Conservation (phyloP, 495 filamentous ascomycete species). For the Aspergillus kassunensis region DNA sequence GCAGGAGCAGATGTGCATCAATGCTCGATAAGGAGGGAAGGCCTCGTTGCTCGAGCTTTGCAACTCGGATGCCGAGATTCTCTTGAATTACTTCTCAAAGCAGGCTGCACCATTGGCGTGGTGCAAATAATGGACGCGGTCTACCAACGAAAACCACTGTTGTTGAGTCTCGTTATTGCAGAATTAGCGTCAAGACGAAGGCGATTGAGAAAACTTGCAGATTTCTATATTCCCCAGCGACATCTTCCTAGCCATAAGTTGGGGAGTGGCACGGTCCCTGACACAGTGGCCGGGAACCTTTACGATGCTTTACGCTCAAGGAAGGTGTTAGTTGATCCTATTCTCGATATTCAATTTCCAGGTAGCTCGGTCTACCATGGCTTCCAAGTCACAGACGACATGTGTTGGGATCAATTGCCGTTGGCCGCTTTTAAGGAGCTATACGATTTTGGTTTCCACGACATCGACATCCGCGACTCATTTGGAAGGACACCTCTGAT, state of each 20-base stretch:
- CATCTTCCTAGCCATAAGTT: not conserved
- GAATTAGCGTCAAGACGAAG: not conserved
- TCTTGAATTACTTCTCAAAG: not conserved
- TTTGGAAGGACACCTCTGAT: not conserved
- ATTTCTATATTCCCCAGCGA: not conserved
- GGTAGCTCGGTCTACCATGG: not conserved
- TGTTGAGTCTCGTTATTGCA: not conserved
- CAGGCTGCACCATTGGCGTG: too few species aligned
- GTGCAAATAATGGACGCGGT: too few species aligned
- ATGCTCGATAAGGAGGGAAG: not conserved
- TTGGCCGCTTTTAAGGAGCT: not conserved
- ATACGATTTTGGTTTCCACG: not conserved
- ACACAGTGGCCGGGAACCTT: not conserved
- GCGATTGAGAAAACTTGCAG: not conserved
- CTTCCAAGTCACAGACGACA: too few species aligned
- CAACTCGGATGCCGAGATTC: not conserved
- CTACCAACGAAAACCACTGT: too few species aligned
- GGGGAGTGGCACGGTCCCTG: not conserved
- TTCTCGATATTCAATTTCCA: not conserved
- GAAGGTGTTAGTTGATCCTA: not conserved
- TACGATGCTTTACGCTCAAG: not conserved
- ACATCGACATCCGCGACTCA: not conserved
- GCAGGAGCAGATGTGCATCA: not conserved
- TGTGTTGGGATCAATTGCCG: too few species aligned
- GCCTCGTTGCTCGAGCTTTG: not conserved